Base-by-base conservation (phyloP, 1,139 yeast genomes). In the Protomyces inouyei region DNA sequence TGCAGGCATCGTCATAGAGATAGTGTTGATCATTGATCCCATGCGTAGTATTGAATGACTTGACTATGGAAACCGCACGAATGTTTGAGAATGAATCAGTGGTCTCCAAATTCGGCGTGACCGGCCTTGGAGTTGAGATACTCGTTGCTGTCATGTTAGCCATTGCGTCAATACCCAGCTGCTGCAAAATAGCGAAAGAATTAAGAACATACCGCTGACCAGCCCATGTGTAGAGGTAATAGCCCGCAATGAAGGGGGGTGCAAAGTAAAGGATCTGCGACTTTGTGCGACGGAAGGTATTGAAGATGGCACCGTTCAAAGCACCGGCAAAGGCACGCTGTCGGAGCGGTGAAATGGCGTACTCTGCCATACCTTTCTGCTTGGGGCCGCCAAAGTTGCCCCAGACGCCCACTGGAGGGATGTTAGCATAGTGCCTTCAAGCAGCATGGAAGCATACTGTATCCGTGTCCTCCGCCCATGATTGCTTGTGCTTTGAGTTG, bases 231-330 rank as follows among this genome's bases (percentile, higher is more conserved):
- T 97, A 91, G 79, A 92, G 78, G 77, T 84, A 86, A 88, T 93
- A 91, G 75, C 89, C 87, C 71, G 88, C 77, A 66, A 84, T 80
- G 70, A 83, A 88, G 70, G 99, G 99, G 71, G 91, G 76, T 66
- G 84, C 78, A 68, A 93, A 79, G 79, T 81, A 93, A 73, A 93
- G 80, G 70, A 85, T 84, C 81, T 93, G 98, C 75, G 87, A 82
- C 80, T 85, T 88, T 72, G 87, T 85, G 83, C 98, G 88, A 84
- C 98, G 91, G 83, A 88, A 88, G 60, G 88, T 84, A 85, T 95
- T 93, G 86, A 88, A 92, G 71, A 92, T 78, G 66, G 97, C 90
- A 77, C 84, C 86, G 82, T 92, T 85, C 73, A 87, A 83, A 72
- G 86, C 85, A 71, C 96, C 97, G 77, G 87, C 87, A 76, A 93